These are phyloP conservation scores for Kwoniella newhampshirensis DNA, from an alignment of 768 basidiomycete genomes.

Conservation along the genomic window DNA sequence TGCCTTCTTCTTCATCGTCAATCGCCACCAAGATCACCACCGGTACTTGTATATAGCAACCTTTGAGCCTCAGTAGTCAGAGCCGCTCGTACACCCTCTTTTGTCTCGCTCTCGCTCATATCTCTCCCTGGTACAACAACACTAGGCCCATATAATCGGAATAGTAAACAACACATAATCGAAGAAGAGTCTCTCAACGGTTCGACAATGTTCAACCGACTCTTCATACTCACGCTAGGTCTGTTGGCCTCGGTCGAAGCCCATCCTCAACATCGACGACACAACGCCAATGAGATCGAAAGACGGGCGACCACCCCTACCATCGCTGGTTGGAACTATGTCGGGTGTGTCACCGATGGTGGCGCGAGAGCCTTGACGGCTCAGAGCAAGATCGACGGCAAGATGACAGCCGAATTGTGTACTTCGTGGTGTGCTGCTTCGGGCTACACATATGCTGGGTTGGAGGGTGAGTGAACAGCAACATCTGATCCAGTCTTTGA, in stretches of 20 bases:
- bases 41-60: no score
- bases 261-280: background rate
- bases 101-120: background rate
- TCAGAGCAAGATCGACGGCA: background rate
- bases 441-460: conserved; percentile 31
- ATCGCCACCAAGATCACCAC: no score
- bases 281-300: conserved; percentile 1
- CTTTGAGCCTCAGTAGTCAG: no score
- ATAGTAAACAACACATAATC: background rate
- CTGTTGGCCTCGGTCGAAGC: conserved; percentile 1
- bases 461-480: conserved; percentile 29
- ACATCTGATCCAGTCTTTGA: background rate
- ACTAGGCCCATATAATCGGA: no score
- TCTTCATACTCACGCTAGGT: background rate
- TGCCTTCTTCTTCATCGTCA: no score
- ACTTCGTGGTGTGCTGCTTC: conserved; percentile 21
- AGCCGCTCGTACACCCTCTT: background rate
- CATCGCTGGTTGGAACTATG: conserved; percentile 19
- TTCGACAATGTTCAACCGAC: conserved; percentile 2
- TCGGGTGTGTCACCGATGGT: conserved; percentile 23
- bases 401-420: conserved; percentile 32
- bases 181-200: no score
- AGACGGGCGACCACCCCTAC: conserved; percentile 13
- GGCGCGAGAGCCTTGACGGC: conserved; percentile 11
- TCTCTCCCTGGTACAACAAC: no score